phyloP scores from a whole-genome alignment of 2,329 filamentous ascomycete species.

The Diplodia sapinea region DNA sequence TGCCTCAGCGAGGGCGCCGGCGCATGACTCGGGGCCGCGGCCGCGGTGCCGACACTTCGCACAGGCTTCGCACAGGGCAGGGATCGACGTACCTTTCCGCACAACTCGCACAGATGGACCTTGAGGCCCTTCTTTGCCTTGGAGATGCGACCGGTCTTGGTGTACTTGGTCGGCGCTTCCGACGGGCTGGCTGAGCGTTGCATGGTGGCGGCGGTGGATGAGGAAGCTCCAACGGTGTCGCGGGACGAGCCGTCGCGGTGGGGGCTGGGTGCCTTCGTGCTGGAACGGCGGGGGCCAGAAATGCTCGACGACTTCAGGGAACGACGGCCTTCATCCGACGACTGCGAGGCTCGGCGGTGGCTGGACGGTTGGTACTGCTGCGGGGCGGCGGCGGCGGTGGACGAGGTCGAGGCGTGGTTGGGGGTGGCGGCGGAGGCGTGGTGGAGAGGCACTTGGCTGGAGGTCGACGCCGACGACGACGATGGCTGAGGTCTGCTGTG shows the following conservation, averaged over 20 bases:
- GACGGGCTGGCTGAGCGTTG: slow-evolving; percentile 44
- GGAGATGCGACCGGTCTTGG: slow-evolving; percentile 54
- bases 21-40: slow-evolving; percentile 16
- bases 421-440: background rate
- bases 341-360: slow-evolving; percentile 17
- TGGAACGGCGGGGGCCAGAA: slow-evolving; percentile 23
- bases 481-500: slow-evolving; percentile 30
- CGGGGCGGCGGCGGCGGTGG: background rate
- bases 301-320: slow-evolving; percentile 19
- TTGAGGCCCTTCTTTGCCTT: slow-evolving; percentile 56
- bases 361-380: background rate
- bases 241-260: slow-evolving; percentile 40
- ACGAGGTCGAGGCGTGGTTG: slow-evolving; percentile 7
- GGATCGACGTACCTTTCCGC: slow-evolving; percentile 51
- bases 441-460: background rate
- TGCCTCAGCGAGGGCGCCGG: slow-evolving; percentile 1
- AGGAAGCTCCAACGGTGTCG: slow-evolving; percentile 33
- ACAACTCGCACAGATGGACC: slow-evolving; percentile 53
- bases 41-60: background rate
- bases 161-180: slow-evolving; percentile 44
- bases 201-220: slow-evolving; percentile 36
- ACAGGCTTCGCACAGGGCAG: background rate
- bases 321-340: slow-evolving; percentile 28
- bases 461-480: slow-evolving; percentile 29
- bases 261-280: slow-evolving; percentile 33